These are phyloP conservation scores for Ceratocystis cubensis DNA, from an alignment of 2,329 filamentous ascomycete genomes.

Conservation along the genomic window DNA sequence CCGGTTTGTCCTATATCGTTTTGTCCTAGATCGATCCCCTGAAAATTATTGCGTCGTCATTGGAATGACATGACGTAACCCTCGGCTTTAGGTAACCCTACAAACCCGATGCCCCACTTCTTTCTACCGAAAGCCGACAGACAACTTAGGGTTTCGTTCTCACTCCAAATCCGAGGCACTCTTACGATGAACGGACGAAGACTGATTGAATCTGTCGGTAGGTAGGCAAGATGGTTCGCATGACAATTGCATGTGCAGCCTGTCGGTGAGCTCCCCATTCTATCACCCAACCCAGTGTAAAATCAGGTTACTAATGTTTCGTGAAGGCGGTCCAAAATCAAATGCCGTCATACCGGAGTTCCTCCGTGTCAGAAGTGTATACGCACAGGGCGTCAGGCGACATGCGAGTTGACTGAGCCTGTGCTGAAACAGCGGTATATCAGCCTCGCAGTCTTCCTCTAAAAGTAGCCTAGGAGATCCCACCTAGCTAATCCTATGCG, in stretches of 20 bases:
- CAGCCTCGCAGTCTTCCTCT: not conserved
- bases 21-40: not conserved
- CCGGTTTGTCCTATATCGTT: not conserved
- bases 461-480: not conserved
- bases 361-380: constrained; percentile 16
- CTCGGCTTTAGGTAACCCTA: not conserved
- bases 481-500: not conserved
- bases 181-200: not conserved
- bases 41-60: not conserved
- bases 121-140: not conserved
- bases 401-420: constrained; percentile 14
- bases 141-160: not conserved
- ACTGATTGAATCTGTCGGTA: too few relatives aligned
- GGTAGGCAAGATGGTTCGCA: constrained; percentile 15
- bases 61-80: not conserved
- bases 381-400: constrained; percentile 8
- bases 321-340: constrained; percentile 18
- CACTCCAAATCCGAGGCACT: not conserved
- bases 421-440: constrained; percentile 12
- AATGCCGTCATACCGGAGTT: constrained; percentile 17
- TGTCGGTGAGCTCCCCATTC: constrained; percentile 13
- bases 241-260: constrained; percentile 16
- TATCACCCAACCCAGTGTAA: not conserved
- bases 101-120: not conserved
- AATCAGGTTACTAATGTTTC: not conserved